These are phyloP conservation scores for Macadamia tetraphylla DNA, from an alignment of 164 flowering plant genomes.

Conservation along the genomic window DNA sequence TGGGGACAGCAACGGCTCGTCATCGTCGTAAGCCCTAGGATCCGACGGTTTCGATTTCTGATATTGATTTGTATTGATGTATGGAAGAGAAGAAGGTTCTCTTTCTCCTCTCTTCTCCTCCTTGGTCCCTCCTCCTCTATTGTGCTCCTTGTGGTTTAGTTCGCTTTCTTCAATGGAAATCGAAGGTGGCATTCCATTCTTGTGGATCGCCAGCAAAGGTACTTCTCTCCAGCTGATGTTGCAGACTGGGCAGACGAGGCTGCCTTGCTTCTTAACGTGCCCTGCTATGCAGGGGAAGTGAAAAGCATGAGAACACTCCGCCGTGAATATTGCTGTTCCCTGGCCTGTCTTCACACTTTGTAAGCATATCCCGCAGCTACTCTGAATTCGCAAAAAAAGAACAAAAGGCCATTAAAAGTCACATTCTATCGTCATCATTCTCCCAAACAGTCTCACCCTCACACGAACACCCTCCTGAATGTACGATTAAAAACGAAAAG, in stretches of 20 bases:
- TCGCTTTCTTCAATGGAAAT: background rate
- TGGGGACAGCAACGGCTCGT: conserved; percentile 66
- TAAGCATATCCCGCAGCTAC: conserved; percentile 75
- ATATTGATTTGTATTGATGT: conserved; percentile 6
- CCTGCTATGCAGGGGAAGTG: conserved; percentile 89
- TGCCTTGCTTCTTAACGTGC: conserved; percentile 47
- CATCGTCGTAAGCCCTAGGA: conserved; percentile 55
- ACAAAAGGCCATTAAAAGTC: background rate
- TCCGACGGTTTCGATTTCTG: conserved; percentile 11
- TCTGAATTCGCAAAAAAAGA: conserved; percentile 37
- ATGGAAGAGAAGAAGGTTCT: background rate
- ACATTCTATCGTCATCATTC: conserved; percentile 1
- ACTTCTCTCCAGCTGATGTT: conserved; percentile 63
- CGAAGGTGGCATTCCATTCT: conserved; percentile 12
- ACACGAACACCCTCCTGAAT: background rate
- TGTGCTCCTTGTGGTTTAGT: background rate
- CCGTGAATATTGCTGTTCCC: conserved; percentile 87
- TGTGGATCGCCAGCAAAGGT: conserved; percentile 63
- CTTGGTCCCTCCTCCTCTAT: background rate
- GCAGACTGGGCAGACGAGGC: conserved; percentile 81
- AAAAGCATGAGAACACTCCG: conserved; percentile 83
- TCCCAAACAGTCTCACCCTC: conserved; percentile 5
- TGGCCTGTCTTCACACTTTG: conserved; percentile 84
- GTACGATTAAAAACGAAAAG: conserved; percentile 5
- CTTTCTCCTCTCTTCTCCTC: background rate